A percentile compares a stretch with the other conserved stretches of the same genome.
Conservation (phyloP, 1,139 yeast species). For the Kodamaea suecica region DNA sequence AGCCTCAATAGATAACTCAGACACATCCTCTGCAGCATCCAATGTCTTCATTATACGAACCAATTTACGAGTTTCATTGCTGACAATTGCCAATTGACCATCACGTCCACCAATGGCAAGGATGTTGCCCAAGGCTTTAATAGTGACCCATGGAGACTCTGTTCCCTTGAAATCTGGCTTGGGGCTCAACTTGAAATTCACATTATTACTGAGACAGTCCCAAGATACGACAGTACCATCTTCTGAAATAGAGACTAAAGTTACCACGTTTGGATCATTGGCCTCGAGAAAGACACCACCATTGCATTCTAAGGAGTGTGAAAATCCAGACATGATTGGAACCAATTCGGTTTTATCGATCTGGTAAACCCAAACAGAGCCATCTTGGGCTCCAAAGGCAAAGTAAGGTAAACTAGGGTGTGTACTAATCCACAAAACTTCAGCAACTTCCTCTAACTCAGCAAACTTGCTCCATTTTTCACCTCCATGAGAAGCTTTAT, state of each 20-base stretch:
- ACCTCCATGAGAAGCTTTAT: conserved; percentile 69
- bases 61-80: conserved; percentile 68
- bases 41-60: conserved; percentile 64
- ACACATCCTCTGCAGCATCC: conserved; percentile 59
- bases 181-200: conserved; percentile 62
- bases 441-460: conserved; percentile 84
- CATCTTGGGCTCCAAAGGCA: conserved; percentile 94
- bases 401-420: conserved; percentile 73
- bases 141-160: conserved; percentile 85
- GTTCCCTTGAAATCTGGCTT: conserved; percentile 63
- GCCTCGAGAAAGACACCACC: conserved; percentile 70
- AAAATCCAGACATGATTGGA: conserved; percentile 75
- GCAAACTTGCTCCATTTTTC: conserved; percentile 75
- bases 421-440: conserved; percentile 62
- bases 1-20: conserved; percentile 83
- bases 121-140: conserved; percentile 41
- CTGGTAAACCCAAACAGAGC: conserved; percentile 92
- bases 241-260: conserved; percentile 76
- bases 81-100: conserved; percentile 76
- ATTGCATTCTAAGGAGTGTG: conserved; percentile 76
- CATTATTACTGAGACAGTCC: conserved; percentile 80
- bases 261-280: conserved; percentile 57
- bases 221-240: conserved; percentile 86
- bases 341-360: conserved; percentile 60
- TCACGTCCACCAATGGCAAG: conserved; percentile 82